Percentiles rank a stretch among this genome's conserved stretches.
Conservation (phyloP, 2,329 filamentous ascomycete species). For the Pyricularia sp. region DNA sequence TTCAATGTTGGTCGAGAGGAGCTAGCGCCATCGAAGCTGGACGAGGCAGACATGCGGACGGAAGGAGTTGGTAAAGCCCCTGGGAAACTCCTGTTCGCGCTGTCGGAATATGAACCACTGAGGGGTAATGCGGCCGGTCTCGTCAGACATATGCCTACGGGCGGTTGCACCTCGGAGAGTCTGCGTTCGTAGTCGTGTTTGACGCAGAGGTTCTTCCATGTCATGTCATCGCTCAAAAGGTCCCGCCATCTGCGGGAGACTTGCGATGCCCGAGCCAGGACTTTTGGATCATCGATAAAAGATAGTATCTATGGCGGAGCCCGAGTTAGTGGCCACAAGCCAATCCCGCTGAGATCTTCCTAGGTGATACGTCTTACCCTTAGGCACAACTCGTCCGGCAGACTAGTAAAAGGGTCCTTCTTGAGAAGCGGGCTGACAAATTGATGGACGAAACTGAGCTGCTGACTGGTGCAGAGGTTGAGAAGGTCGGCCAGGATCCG, state of each 20-base stretch:
- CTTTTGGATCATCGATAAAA: conserved; percentile 94
- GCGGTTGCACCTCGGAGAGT: conserved; percentile 39
- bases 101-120: conserved; percentile 21
- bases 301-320: conserved; percentile 62
- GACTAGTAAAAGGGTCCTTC: conserved; percentile 87
- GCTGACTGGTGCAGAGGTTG: conserved; percentile 89
- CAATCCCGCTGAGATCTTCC: not conserved
- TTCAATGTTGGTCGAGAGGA: conserved; percentile 53
- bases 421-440: conserved; percentile 91
- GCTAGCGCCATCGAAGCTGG: conserved; percentile 45
- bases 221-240: conserved; percentile 89
- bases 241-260: conserved; percentile 95
- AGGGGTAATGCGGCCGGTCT: conserved; percentile 23
- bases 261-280: conserved; percentile 84
- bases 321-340: not conserved
- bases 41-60: conserved; percentile 28
- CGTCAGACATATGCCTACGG: conserved; percentile 18
- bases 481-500: conserved; percentile 79
- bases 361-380: conserved; percentile 43
- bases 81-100: conserved; percentile 32
- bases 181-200: conserved; percentile 78
- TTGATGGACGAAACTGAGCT: conserved; percentile 91
- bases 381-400: conserved; percentile 89
- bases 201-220: conserved; percentile 94
- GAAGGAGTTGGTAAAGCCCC: conserved; percentile 27